A percentile compares a stretch with the other conserved stretches of the same genome.
These are phyloP conservation scores for Forsythia viridissima DNA, from an alignment of 257 asterid species.

Conservation along the genomic window DNA sequence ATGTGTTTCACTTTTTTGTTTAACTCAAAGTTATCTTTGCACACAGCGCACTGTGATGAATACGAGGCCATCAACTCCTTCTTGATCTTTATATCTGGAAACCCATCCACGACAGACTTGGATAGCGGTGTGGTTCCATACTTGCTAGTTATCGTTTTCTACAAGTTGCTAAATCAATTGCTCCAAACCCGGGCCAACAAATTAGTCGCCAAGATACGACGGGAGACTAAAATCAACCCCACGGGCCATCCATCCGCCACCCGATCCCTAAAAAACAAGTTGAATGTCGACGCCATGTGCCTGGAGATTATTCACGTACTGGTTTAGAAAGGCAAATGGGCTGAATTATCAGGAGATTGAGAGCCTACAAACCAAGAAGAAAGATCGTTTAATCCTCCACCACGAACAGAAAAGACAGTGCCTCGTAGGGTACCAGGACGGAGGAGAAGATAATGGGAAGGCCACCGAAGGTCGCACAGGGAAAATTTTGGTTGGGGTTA, in stretches of 20 bases:
- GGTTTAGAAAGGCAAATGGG: slow-evolving; percentile 54
- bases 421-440: slow-evolving; percentile 25
- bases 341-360: slow-evolving; percentile 58
- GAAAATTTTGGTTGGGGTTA: slow-evolving; percentile 28
- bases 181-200: slow-evolving; percentile 77
- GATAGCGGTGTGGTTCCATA: slow-evolving; percentile 92
- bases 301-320: slow-evolving; percentile 52
- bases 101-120: slow-evolving; percentile 61
- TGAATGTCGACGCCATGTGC: slow-evolving; percentile 63
- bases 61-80: slow-evolving; percentile 55
- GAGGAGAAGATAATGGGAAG: slow-evolving; percentile 38
- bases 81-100: slow-evolving; percentile 60
- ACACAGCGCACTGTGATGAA: slow-evolving; percentile 77
- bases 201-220: slow-evolving; percentile 71
- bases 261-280: slow-evolving; percentile 61
- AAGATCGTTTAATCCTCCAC: slow-evolving; percentile 36
- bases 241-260: slow-evolving; percentile 24
- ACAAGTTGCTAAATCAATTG: slow-evolving; percentile 82
- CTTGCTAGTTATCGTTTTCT: slow-evolving; percentile 72
- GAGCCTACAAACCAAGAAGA: slow-evolving; percentile 31
- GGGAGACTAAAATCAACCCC: slow-evolving; percentile 45
- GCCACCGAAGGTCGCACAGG: slow-evolving; percentile 27
- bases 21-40: slow-evolving; percentile 77
- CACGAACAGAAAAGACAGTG: slow-evolving; percentile 26
- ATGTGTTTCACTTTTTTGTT: slow-evolving; percentile 64